Evolutionary conservation across 2,329 filamentous ascomycete species (phyloP).

Genomic region (Talaromyces marneffei): DNA sequence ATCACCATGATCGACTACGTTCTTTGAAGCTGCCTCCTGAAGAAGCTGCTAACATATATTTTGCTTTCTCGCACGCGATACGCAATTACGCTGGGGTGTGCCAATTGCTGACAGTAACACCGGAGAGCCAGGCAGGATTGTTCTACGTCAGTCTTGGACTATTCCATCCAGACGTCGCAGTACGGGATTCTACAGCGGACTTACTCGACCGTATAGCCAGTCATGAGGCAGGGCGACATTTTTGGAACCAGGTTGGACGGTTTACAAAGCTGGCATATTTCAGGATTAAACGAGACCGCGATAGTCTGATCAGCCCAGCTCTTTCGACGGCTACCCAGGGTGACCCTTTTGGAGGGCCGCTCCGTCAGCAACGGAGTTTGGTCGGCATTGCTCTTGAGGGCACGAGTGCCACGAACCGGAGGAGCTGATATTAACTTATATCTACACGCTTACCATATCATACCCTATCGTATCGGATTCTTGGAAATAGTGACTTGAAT

Average conservation of each 20-base stretch:
- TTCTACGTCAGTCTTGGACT: constrained; percentile 88
- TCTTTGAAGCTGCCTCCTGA: constrained; percentile 70
- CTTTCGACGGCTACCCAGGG: constrained; percentile 7
- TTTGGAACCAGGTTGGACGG: constrained; percentile 78
- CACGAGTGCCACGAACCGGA: constrained; percentile 13
- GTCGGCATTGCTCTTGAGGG: constrained; percentile 32
- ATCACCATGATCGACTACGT: constrained; percentile 86
- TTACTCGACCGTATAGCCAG: constrained; percentile 74
- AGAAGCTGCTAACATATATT: constrained; percentile 77
- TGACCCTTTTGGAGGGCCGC: constrained; percentile 18
- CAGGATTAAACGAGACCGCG: constrained; percentile 63
- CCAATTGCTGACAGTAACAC: constrained; percentile 73
- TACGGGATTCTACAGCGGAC: constrained; percentile 69
- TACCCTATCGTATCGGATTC: background rate
- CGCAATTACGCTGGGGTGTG: constrained; percentile 80
- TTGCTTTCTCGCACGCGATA: constrained; percentile 69
- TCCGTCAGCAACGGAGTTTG: constrained; percentile 31
- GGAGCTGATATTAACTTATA: background rate
- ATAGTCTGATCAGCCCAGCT: constrained; percentile 25
- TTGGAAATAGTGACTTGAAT: background rate
- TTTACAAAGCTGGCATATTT: constrained; percentile 85
- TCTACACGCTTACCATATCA: background rate
- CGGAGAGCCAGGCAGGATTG: constrained; percentile 78
- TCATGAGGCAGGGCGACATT: constrained; percentile 88
- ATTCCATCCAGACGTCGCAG: constrained; percentile 80